Conservation (phyloP, 768 basidiomycete genomes). For the Amyloporia xantha region DNA sequence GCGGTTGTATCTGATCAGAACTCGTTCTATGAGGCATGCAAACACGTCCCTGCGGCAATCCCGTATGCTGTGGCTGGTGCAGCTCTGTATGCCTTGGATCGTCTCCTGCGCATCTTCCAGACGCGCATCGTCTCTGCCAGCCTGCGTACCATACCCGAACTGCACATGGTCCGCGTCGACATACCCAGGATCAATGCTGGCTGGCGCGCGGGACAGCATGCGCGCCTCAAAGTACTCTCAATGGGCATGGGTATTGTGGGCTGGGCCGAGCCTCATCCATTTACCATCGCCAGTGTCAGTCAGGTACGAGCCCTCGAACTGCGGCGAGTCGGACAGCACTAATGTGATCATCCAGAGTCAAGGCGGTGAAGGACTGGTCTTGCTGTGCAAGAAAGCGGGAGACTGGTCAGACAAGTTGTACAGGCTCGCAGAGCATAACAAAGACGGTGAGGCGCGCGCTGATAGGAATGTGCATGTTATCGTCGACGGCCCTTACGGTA, state of each 20-base stretch:
- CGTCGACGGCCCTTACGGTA: slow-evolving; percentile 52
- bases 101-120: slow-evolving; percentile 37
- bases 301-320: too few species aligned
- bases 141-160: slow-evolving; percentile 38
- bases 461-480: slow-evolving; percentile 31
- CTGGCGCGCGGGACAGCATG: slow-evolving; percentile 58
- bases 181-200: slow-evolving; percentile 40
- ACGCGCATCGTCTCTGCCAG: slow-evolving; percentile 39
- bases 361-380: slow-evolving; percentile 38
- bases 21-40: background rate
- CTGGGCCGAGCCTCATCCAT: slow-evolving; percentile 36
- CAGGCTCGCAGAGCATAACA: slow-evolving; percentile 31
- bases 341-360: slow-evolving; percentile 27
- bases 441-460: slow-evolving; percentile 25
- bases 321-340: too few species aligned
- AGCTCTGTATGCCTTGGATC: slow-evolving; percentile 40
- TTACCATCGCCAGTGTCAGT: slow-evolving; percentile 13
- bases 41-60: slow-evolving; percentile 22
- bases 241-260: slow-evolving; percentile 32
- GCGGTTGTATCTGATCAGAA: background rate
- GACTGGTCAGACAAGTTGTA: slow-evolving; percentile 43
- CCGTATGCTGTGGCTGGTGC: slow-evolving; percentile 36
- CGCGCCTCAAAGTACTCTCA: slow-evolving; percentile 40
- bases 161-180: slow-evolving; percentile 41
- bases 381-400: slow-evolving; percentile 45